phyloP scores from a whole-genome alignment of 2,329 filamentous ascomycete species.

The Aspergillus hortae region DNA sequence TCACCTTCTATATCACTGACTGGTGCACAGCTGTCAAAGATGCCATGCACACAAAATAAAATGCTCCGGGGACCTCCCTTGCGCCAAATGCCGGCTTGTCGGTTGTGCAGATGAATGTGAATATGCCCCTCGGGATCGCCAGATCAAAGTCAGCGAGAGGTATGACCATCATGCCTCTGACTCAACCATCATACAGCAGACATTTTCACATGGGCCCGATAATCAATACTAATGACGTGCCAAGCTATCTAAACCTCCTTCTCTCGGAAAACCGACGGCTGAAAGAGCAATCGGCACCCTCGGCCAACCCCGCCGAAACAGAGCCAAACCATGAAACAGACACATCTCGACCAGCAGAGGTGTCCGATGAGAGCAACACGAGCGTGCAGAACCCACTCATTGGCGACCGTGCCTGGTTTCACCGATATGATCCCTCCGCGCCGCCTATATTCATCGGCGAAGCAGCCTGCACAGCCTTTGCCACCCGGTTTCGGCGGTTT shows the following conservation, averaged over 20 bases:
- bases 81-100: conserved; percentile 38
- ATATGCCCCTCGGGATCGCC: conserved; percentile 42
- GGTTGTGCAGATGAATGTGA: conserved; percentile 37
- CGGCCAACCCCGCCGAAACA: conserved; percentile 23
- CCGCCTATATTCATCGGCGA: conserved; percentile 38
- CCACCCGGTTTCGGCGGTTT: conserved; percentile 36
- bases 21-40: conserved; percentile 33
- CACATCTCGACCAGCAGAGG: conserved; percentile 17
- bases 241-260: conserved; percentile 31
- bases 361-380: conserved; percentile 24
- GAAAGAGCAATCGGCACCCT: conserved; percentile 27
- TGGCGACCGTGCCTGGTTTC: conserved; percentile 36
- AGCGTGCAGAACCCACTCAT: conserved; percentile 32
- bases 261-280: conserved; percentile 31
- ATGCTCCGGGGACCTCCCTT: conserved; percentile 45
- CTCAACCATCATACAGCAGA: neutral
- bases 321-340: conserved; percentile 13
- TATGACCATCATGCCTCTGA: conserved; percentile 9
- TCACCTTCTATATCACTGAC: neutral
- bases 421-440: conserved; percentile 31
- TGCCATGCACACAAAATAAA: conserved; percentile 48
- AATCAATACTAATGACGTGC: neutral
- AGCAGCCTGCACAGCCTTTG: conserved; percentile 39
- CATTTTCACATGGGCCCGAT: neutral
- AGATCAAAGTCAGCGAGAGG: conserved; percentile 39